Base-by-base conservation (phyloP, 1,284 basidiomycete genomes). In the Apiotrichum gamsii region DNA sequence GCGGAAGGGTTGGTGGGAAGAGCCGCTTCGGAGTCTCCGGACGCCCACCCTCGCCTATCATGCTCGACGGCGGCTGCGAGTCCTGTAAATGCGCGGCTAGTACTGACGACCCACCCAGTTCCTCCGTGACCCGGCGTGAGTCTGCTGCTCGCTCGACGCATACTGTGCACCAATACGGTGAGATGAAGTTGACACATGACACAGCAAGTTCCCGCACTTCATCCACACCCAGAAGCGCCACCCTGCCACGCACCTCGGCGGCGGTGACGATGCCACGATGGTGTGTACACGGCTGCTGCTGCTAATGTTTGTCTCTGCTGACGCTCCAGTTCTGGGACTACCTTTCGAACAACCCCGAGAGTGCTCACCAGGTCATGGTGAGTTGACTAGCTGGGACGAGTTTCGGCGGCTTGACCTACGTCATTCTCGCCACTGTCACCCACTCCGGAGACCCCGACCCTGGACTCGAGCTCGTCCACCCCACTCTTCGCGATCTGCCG, bases 241-340 rank as follows among this genome's bases (percentile, higher is more conserved):
- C 52, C 66, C 66, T 8, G 59, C 60, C 5, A 62, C 83, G 87
- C 72, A 54, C 41, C 30, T 54, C 31, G 55, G 51, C n/a, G 61
- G 71, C 37, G 45, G 35, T 25, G 52, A 60, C 45, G 69, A 73
- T 51, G 60, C 65, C 14, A 68, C 66, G 56, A 61, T 53, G 56
- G n/a, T n/a, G n/a, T n/a, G n/a, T n/a, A n/a, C n/a, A n/a, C n/a
- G n/a, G n/a, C n/a, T n/a, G n/a, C n/a, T n/a, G n/a, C n/a, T n/a
- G n/a, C n/a, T n/a, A n/a, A n/a, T n/a, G n/a, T n/a, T n/a, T n/a
- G n/a, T n/a, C n/a, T n/a, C n/a, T n/a, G n/a, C n/a, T n/a, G n/a
- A n/a, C n/a, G n/a, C n/a, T n/a, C n/a, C n/a, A n/a, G n/a, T 76
- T 75, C 65, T 76, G 88, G 87, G 90, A 94, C 72, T 96, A 93